Conservation (phyloP, 148 eudicot genomes). For the Diospyros kaki region DNA sequence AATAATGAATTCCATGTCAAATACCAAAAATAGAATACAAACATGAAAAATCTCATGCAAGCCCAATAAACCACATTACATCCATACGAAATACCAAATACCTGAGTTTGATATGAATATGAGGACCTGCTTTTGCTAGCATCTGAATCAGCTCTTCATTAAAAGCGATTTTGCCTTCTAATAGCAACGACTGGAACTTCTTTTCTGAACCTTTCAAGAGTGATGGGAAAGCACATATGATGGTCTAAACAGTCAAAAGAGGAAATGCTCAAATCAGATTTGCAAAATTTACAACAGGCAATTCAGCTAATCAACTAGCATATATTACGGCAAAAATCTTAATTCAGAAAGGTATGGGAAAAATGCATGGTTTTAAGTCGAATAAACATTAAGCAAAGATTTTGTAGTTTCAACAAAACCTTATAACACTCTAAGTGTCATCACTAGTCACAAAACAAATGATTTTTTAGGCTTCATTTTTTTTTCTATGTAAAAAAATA, state of each 20-base stretch:
- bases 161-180: constrained; percentile 38
- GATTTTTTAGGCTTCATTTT: too few species aligned
- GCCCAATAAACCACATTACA: neutral
- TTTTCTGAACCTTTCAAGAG: constrained; percentile 73
- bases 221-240: constrained; percentile 55
- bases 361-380: neutral
- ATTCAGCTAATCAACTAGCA: constrained; percentile 1
- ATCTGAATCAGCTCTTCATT: constrained; percentile 56
- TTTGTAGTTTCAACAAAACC: neutral
- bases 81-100: constrained; percentile 17
- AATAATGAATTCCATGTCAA: too few species aligned
- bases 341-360: neutral
- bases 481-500: too few species aligned
- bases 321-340: neutral
- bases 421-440: neutral
- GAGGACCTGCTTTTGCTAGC: constrained; percentile 54
- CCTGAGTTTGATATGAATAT: constrained; percentile 52
- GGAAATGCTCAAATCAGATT: neutral
- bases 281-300: neutral
- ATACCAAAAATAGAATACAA: neutral
- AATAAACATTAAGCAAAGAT: neutral
- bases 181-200: constrained; percentile 42
- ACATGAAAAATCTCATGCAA: neutral
- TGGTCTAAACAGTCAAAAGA: constrained; percentile 32
- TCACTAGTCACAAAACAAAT: too few species aligned